phyloP scores from a whole-genome alignment of 2,329 filamentous ascomycete genomes.

The Fusarium circinatum region DNA sequence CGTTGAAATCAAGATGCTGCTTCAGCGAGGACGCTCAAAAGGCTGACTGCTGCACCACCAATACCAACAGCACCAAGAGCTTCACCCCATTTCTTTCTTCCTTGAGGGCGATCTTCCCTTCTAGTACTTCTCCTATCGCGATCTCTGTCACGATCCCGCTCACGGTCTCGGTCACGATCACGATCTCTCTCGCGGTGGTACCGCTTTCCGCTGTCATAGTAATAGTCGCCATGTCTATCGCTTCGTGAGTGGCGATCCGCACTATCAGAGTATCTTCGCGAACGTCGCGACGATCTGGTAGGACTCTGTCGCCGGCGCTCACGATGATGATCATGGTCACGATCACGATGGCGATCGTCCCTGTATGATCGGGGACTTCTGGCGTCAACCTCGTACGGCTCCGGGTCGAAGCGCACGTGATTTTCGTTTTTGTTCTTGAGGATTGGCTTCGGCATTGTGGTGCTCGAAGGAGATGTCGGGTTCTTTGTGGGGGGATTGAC shows the following conservation, averaged over 20 bases:
- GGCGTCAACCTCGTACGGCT: conserved; percentile 57
- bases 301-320: conserved; percentile 34
- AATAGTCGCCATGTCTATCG: conserved; percentile 51
- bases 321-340: conserved; percentile 42
- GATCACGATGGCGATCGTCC: conserved; percentile 48
- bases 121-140: conserved; percentile 51
- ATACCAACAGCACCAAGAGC: conserved; percentile 68
- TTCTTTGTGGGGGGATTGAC: conserved; percentile 49
- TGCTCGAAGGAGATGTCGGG: conserved; percentile 50
- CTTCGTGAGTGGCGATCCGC: conserved; percentile 39
- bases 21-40: conserved; percentile 68
- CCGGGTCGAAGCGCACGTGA: conserved; percentile 64
- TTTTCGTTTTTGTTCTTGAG: conserved; percentile 70
- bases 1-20: conserved; percentile 53
- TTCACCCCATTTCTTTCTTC: conserved; percentile 61
- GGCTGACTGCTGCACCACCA: conserved; percentile 68
- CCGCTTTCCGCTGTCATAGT: conserved; percentile 48
- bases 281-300: conserved; percentile 36
- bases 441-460: conserved; percentile 64
- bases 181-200: conserved; percentile 52
- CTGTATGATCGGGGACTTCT: conserved; percentile 45
- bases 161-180: conserved; percentile 40
- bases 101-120: conserved; percentile 51
- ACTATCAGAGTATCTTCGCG: conserved; percentile 44
- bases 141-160: conserved; percentile 47